phyloP scores from a whole-genome alignment of 75 land plant genomes.

The Sequoia sempervirens region DNA sequence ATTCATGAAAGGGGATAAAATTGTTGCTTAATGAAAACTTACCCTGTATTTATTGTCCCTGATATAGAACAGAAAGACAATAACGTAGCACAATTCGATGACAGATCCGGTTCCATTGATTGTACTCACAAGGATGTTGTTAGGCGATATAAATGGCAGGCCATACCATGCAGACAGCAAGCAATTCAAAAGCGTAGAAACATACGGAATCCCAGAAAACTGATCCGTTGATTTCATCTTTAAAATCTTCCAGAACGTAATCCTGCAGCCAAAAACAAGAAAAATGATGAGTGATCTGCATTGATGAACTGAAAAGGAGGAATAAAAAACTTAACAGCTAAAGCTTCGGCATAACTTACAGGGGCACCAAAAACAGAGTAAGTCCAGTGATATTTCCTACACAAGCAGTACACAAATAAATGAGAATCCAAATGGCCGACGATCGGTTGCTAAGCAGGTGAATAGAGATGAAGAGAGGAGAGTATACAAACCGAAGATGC shows the following conservation, averaged over 20 bases:
- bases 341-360: not conserved
- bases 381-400: conserved; percentile 6
- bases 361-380: conserved; percentile 5
- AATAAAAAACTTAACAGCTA: too few relatives aligned
- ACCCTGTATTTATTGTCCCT: conserved; percentile 33
- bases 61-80: conserved; percentile 49
- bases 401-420: not conserved
- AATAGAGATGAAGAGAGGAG: not conserved
- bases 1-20: too few relatives aligned
- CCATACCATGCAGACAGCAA: conserved; percentile 65
- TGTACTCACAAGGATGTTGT: conserved; percentile 66
- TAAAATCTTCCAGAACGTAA: conserved; percentile 17
- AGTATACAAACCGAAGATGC: too few relatives aligned
- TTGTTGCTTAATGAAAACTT: not conserved
- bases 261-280: conserved; percentile 18
- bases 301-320: too few relatives aligned
- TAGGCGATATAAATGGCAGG: conserved; percentile 65
- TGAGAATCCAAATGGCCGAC: not conserved
- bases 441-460: not conserved
- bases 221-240: conserved; percentile 49
- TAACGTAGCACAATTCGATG: conserved; percentile 60
- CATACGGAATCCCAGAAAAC: conserved; percentile 65
- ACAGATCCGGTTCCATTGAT: conserved; percentile 65
- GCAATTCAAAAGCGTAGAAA: conserved; percentile 57
- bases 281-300: not conserved